A percentile compares a stretch with the other conserved stretches of the same genome.
Conservation (phyloP, 306 rosid species). For the Malus fusca region DNA sequence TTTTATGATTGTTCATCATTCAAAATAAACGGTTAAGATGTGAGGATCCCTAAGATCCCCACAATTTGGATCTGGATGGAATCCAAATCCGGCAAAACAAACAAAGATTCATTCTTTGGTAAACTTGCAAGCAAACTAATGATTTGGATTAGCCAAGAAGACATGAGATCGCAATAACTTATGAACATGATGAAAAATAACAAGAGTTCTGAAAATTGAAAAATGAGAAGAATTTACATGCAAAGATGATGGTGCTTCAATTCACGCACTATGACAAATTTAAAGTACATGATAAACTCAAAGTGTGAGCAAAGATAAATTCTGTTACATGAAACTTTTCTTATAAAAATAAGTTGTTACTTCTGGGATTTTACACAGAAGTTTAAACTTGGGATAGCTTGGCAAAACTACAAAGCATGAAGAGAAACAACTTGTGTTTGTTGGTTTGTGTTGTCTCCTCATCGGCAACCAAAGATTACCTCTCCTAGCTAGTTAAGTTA, state of each 20-base stretch:
- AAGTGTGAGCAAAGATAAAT: too few relatives aligned
- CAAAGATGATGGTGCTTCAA: not conserved
- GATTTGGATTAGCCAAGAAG: not conserved
- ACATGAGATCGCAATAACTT: not conserved
- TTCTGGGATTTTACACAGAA: too few relatives aligned
- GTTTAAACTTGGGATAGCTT: too few relatives aligned
- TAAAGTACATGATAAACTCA: too few relatives aligned
- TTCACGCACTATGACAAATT: too few relatives aligned
- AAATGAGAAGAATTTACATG: not conserved
- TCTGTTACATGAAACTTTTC: too few relatives aligned
- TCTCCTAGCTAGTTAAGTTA: not conserved
- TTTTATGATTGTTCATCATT: not conserved
- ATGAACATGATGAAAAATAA: not conserved
- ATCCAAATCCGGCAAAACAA: not conserved
- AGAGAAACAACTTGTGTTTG: not conserved
- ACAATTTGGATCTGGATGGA: too few relatives aligned
- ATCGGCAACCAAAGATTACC: not conserved
- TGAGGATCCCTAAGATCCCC: too few relatives aligned
- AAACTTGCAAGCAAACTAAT: not conserved
- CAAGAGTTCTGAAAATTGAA: not conserved
- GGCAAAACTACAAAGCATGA: not conserved
- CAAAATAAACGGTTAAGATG: too few relatives aligned
- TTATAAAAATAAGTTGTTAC: not conserved
- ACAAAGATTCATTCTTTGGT: not conserved
- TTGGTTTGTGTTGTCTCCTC: not conserved